Conservation (phyloP, 1,284 basidiomycete species). For the Meripilus lineatus region DNA sequence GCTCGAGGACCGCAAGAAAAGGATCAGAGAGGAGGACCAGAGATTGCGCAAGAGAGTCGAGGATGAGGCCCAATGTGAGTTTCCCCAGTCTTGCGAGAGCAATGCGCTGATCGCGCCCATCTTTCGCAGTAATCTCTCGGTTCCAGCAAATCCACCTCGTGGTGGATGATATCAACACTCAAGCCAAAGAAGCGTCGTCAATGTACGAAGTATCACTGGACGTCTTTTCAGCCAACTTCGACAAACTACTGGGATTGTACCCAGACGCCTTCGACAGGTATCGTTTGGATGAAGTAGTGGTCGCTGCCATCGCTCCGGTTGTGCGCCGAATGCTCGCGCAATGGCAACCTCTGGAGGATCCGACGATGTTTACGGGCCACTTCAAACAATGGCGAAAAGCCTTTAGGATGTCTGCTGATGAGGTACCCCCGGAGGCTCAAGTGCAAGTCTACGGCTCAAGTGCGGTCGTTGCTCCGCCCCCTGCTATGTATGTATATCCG, state of each 20-base stretch:
- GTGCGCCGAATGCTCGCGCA: slow-evolving; percentile 60
- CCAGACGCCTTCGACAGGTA: slow-evolving; percentile 77
- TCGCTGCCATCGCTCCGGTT: slow-evolving; percentile 83
- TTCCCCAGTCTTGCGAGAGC: neutral
- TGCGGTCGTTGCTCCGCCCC: slow-evolving; percentile 26
- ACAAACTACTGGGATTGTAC: slow-evolving; percentile 68
- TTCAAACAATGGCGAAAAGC: slow-evolving; percentile 70
- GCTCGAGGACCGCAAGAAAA: slow-evolving; percentile 75
- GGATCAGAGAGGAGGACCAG: slow-evolving; percentile 66
- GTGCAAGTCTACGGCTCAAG: slow-evolving; percentile 55
- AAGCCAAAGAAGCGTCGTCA: slow-evolving; percentile 58
- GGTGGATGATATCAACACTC: slow-evolving; percentile 61
- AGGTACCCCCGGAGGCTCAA: slow-evolving; percentile 38
- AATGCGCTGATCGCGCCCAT: slow-evolving; percentile 15
- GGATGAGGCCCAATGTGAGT: slow-evolving; percentile 71
- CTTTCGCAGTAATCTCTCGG: slow-evolving; percentile 60
- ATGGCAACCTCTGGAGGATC: slow-evolving; percentile 75
- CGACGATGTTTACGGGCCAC: slow-evolving; percentile 52
- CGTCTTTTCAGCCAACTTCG: slow-evolving; percentile 66
- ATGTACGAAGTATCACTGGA: slow-evolving; percentile 67
- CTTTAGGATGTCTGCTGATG: slow-evolving; percentile 49
- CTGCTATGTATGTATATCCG: slow-evolving; percentile 34
- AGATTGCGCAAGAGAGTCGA: slow-evolving; percentile 64
- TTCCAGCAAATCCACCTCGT: slow-evolving; percentile 73
- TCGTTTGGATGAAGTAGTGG: slow-evolving; percentile 85